These are phyloP conservation scores for Carex pumila DNA, from an alignment of 176 grass and related monocot species.

Conservation along the genomic window DNA sequence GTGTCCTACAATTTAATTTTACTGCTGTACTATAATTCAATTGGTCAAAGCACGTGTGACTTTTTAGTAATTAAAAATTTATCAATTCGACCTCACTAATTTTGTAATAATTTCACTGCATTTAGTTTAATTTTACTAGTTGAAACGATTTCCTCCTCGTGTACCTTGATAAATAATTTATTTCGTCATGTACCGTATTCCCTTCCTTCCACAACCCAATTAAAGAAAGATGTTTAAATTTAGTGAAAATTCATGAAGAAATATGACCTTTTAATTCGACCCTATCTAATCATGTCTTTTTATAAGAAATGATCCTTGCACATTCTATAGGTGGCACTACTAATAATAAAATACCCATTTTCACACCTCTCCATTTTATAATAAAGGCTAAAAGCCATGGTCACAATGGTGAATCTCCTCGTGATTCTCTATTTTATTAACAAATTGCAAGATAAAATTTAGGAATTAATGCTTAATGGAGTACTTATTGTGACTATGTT, in stretches of 20 bases:
- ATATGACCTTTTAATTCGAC: background rate
- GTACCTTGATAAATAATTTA: background rate
- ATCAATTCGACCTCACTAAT: background rate
- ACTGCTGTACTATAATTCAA: background rate
- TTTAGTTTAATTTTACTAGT: background rate
- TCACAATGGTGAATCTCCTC: background rate
- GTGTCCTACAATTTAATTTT: background rate
- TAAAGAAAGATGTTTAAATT: background rate
- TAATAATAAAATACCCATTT: background rate
- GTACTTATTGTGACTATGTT: background rate
- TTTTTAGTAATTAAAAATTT: background rate
- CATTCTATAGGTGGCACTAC: background rate
- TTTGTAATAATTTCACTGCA: background rate
- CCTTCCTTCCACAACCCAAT: background rate
- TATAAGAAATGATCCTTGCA: background rate
- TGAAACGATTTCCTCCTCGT: background rate
- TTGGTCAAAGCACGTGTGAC: background rate
- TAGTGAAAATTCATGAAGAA: background rate
- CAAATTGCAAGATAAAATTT: background rate
- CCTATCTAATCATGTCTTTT: background rate
- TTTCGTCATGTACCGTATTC: background rate
- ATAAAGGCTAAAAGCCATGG: background rate
- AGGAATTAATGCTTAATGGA: background rate
- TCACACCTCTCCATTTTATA: background rate
- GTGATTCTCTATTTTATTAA: background rate